Conservation (phyloP, 139 green algal genomes). For the Chlorokybus atmophyticus region DNA sequence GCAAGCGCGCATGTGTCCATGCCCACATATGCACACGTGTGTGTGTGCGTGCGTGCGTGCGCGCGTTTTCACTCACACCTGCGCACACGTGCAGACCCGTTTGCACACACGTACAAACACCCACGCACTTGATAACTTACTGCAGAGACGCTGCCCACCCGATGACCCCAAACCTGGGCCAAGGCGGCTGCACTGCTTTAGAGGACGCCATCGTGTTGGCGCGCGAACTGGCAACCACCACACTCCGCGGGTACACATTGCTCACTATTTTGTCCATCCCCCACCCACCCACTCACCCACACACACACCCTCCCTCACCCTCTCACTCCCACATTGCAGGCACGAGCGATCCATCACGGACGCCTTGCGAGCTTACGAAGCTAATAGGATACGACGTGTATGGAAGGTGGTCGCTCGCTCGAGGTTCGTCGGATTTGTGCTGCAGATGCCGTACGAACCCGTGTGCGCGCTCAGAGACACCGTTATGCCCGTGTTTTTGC, state of each 20-base stretch:
- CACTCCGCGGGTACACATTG: background rate
- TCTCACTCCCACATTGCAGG: background rate
- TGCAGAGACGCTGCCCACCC: conserved; percentile 85
- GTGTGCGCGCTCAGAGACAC: conserved; percentile 18
- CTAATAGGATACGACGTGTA: conserved; percentile 13
- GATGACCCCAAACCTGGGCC: conserved; percentile 96
- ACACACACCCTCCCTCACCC: background rate
- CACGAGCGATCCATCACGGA: background rate
- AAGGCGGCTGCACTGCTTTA: conserved; percentile 67
- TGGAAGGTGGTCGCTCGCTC: conserved; percentile 17
- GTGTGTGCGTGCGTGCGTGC: too few relatives aligned
- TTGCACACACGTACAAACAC: too few relatives aligned
- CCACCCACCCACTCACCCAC: background rate
- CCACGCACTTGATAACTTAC: too few relatives aligned
- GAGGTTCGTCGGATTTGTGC: conserved; percentile 16
- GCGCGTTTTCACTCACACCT: too few relatives aligned
- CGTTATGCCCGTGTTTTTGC: conserved; percentile 16
- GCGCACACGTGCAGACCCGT: too few relatives aligned
- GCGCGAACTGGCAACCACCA: conserved; percentile 22
- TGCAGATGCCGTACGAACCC: conserved; percentile 16
- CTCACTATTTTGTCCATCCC: background rate
- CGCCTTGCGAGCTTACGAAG: conserved; percentile 25
- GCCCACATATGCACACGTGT: too few relatives aligned
- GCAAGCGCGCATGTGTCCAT: too few relatives aligned
- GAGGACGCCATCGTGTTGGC: conserved; percentile 35